phyloP scores from a whole-genome alignment of 2,329 filamentous ascomycete species.

The Colletotrichum filicis region DNA sequence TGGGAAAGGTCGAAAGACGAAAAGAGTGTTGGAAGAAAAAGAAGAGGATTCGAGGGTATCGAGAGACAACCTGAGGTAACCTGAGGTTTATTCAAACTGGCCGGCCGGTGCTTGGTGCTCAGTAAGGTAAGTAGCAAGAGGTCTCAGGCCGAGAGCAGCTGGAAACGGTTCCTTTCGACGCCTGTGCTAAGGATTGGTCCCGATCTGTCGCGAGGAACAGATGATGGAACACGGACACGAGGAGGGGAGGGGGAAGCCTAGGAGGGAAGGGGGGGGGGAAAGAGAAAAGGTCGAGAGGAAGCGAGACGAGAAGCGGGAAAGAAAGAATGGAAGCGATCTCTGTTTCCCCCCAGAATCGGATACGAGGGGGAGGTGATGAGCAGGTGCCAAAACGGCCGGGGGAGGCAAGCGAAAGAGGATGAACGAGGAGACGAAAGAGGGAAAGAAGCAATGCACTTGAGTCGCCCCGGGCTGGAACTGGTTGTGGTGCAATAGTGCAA shows the following conservation, averaged over 20 bases:
- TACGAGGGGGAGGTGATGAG: slow-evolving; percentile 26
- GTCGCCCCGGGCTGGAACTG: background rate
- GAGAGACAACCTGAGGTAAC: background rate
- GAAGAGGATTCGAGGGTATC: slow-evolving; percentile 3
- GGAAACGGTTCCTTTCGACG: slow-evolving; percentile 18
- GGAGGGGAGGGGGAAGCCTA: background rate
- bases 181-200: slow-evolving; percentile 4
- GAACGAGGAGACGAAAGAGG: slow-evolving; percentile 2
- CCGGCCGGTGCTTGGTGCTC: background rate
- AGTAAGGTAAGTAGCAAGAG: background rate
- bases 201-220: slow-evolving; percentile 24
- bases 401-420: slow-evolving; percentile 9
- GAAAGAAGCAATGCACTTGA: slow-evolving; percentile 20
- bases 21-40: slow-evolving; percentile 21
- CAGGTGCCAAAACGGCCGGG: slow-evolving; percentile 1
- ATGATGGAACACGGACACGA: slow-evolving; percentile 9
- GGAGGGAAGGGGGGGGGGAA: background rate
- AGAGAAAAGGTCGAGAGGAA: slow-evolving; percentile 12
- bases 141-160: slow-evolving; percentile 19
- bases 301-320: slow-evolving; percentile 23
- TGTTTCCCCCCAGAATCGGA: slow-evolving; percentile 34
- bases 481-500: background rate
- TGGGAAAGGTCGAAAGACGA: slow-evolving; percentile 16
- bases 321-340: slow-evolving; percentile 23
- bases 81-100: background rate